A percentile compares a stretch with the other conserved stretches of the same genome.
Conservation (phyloP, 1,284 basidiomycete species). For the Rhodotorula sp. region DNA sequence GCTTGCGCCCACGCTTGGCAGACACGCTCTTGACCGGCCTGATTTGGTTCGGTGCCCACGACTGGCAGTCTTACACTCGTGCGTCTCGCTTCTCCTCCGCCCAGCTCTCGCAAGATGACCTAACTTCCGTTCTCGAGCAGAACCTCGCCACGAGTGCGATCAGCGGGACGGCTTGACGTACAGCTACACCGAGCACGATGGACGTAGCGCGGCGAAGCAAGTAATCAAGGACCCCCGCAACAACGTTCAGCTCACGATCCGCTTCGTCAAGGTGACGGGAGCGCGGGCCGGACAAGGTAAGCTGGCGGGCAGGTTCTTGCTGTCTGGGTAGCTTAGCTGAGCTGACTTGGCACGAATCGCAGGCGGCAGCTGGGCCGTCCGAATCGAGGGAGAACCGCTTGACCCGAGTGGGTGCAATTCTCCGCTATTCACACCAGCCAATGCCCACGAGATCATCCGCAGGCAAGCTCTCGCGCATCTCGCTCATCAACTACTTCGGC, state of each 20-base stretch:
- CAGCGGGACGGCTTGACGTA: slow-evolving; percentile 80
- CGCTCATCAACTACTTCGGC: slow-evolving; percentile 79
- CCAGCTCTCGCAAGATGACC: slow-evolving; percentile 1
- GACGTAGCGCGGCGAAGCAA: slow-evolving; percentile 78
- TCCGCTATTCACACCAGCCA: neutral
- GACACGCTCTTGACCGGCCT: slow-evolving; percentile 86
- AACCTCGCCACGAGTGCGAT: slow-evolving; percentile 81
- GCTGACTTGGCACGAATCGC: neutral
- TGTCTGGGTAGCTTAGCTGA: too few species aligned
- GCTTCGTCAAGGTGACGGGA: slow-evolving; percentile 76
- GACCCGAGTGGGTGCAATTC: slow-evolving; percentile 57
- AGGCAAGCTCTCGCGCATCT: slow-evolving; percentile 60
- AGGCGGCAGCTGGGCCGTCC: slow-evolving; percentile 82
- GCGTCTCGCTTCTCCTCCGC: neutral
- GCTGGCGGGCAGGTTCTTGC: neutral
- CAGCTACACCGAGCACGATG: slow-evolving; percentile 83
- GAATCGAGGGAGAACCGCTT: slow-evolving; percentile 78
- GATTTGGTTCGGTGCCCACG: slow-evolving; percentile 83
- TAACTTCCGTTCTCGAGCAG: slow-evolving; percentile 49
- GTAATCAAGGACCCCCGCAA: slow-evolving; percentile 74
- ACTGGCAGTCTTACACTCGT: slow-evolving; percentile 57
- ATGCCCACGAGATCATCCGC: slow-evolving; percentile 44
- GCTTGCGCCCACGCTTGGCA: slow-evolving; percentile 75
- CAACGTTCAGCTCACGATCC: slow-evolving; percentile 79
- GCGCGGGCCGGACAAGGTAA: slow-evolving; percentile 59